These are phyloP conservation scores for Fraxinus sp. DNA, from an alignment of 305 asterid genomes.

Conservation along the genomic window DNA sequence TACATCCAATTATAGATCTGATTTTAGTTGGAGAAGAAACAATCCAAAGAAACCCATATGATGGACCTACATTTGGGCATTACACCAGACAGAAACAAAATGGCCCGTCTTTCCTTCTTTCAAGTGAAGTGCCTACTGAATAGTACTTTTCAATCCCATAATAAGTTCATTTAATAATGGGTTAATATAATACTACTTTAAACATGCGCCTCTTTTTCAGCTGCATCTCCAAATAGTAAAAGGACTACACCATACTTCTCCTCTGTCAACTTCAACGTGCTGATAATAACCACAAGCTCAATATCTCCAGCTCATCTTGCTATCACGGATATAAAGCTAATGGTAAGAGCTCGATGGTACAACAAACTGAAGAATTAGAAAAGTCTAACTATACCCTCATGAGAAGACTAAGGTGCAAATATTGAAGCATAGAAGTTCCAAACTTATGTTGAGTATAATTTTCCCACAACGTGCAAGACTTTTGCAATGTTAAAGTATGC, in stretches of 20 bases:
- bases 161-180: background rate
- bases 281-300: background rate
- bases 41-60: background rate
- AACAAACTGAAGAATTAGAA: background rate
- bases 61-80: background rate
- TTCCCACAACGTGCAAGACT: background rate
- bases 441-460: background rate
- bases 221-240: background rate
- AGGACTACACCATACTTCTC: background rate
- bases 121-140: background rate
- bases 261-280: background rate
- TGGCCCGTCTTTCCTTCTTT: background rate
- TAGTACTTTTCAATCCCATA: background rate
- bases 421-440: background rate
- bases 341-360: background rate
- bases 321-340: background rate
- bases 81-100: background rate
- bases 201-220: background rate
- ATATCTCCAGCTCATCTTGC: background rate
- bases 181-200: background rate
- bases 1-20: background rate
- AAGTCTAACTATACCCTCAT: background rate
- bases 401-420: background rate
- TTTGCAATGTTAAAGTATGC: background rate
- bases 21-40: background rate